phyloP scores from a whole-genome alignment of 352 stramenopile genomes.

The Phytophthora vignae region DNA sequence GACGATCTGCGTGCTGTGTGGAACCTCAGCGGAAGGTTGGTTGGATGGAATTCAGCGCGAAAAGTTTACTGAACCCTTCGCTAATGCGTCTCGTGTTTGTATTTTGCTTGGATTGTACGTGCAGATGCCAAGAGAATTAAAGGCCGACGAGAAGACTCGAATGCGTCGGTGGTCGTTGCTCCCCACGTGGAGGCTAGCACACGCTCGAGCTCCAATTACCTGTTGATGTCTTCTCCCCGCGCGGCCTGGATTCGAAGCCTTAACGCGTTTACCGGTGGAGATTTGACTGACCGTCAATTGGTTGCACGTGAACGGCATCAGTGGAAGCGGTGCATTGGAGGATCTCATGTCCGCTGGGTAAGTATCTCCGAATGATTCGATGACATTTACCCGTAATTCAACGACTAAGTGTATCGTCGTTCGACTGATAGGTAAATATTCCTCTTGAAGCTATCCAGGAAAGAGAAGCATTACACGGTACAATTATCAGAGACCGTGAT shows the following conservation, averaged over 20 bases:
- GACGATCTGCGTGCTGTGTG: slow-evolving; percentile 60
- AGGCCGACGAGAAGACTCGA: slow-evolving; percentile 24
- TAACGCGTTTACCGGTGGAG: slow-evolving; percentile 21
- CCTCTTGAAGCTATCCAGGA: slow-evolving; percentile 34
- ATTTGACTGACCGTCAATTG: slow-evolving; percentile 61
- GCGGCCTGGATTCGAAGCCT: slow-evolving; percentile 14
- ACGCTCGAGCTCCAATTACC: slow-evolving; percentile 38
- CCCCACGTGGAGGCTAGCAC: slow-evolving; percentile 23
- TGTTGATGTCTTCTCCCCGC: slow-evolving; percentile 42
- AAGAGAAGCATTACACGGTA: slow-evolving; percentile 37
- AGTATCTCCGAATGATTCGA: neutral
- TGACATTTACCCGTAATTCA: neutral
- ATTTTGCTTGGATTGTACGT: neutral
- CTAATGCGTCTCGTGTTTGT: neutral
- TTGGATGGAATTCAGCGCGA: neutral
- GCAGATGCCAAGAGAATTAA: slow-evolving; percentile 26
- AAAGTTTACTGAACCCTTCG: neutral
- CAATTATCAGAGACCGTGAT: slow-evolving; percentile 46
- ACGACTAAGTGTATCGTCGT: neutral
- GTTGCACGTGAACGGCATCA: slow-evolving; percentile 65
- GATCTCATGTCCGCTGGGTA: slow-evolving; percentile 53
- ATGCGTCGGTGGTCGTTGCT: slow-evolving; percentile 16
- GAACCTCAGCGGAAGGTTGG: slow-evolving; percentile 49
- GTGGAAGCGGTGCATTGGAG: slow-evolving; percentile 73
- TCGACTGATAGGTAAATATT: slow-evolving; percentile 41